These are phyloP conservation scores for Lentinus tigrinus DNA, from an alignment of 768 basidiomycete genomes.

Conservation along the genomic window DNA sequence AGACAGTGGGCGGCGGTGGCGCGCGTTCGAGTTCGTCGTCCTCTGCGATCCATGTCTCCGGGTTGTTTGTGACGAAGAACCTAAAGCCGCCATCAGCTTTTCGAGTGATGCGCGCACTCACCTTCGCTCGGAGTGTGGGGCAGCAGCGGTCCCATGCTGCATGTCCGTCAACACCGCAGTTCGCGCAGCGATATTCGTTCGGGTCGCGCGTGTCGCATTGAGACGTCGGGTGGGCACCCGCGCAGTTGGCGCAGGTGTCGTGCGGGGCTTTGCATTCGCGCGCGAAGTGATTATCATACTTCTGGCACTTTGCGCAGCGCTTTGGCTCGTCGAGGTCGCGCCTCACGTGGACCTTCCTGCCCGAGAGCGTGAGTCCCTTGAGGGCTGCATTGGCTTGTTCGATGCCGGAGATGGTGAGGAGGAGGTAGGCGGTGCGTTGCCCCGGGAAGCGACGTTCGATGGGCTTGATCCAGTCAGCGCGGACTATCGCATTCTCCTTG, in stretches of 20 bases:
- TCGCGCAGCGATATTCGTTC: slow-evolving; percentile 16
- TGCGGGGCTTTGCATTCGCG: slow-evolving; percentile 5
- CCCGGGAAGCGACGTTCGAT: background rate
- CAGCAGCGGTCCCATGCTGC: slow-evolving; percentile 28
- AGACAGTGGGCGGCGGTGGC: slow-evolving; percentile 4
- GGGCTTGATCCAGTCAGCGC: slow-evolving; percentile 30
- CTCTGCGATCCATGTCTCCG: background rate
- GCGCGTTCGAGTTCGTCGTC: background rate
- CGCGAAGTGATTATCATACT: slow-evolving; percentile 16
- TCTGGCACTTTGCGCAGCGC: slow-evolving; percentile 30
- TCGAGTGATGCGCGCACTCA: background rate
- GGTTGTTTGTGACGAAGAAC: slow-evolving; percentile 4
- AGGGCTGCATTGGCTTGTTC: slow-evolving; percentile 27
- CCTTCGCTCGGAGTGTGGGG: background rate
- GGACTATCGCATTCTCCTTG: background rate
- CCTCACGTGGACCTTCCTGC: slow-evolving; percentile 8
- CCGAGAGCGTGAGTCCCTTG: slow-evolving; percentile 21
- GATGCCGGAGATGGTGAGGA: slow-evolving; percentile 20
- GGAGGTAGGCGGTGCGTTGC: slow-evolving; percentile 26
- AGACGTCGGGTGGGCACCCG: slow-evolving; percentile 19
- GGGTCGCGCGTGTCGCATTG: slow-evolving; percentile 11
- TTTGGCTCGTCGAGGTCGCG: slow-evolving; percentile 23
- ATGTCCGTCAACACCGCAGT: slow-evolving; percentile 29
- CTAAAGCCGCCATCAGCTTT: slow-evolving; percentile 4
- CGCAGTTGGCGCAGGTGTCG: slow-evolving; percentile 21